These are phyloP conservation scores for Starmerella vitae DNA, from an alignment of 805 yeast species.

Conservation along the genomic window DNA sequence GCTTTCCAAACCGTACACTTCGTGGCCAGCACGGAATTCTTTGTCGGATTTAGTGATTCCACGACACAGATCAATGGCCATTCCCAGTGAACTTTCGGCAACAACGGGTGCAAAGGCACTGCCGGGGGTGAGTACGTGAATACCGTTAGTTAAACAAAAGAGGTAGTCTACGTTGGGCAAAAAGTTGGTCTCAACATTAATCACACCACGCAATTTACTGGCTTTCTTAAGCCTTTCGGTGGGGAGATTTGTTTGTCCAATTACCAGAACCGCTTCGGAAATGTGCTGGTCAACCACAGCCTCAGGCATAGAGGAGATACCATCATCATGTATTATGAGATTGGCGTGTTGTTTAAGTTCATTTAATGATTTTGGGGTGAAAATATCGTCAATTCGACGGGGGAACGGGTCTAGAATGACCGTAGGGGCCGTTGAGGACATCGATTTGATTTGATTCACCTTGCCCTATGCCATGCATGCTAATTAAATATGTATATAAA, in stretches of 20 bases:
- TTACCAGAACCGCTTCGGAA: constrained; percentile 1
- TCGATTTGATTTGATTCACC: too few species aligned
- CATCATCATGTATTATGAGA: constrained; percentile 4
- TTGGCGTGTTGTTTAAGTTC: not conserved
- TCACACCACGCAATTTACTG: constrained; percentile 1
- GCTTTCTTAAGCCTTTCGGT: constrained; percentile 1
- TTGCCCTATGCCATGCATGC: too few species aligned
- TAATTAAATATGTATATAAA: too few species aligned
- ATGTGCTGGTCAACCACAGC: constrained; percentile 1
- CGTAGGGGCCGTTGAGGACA: too few species aligned
- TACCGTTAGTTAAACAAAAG: constrained; percentile 1
- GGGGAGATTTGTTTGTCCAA: constrained; percentile 6
- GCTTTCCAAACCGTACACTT: constrained; percentile 6
- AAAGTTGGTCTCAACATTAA: constrained; percentile 7
- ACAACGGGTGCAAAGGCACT: constrained; percentile 9
- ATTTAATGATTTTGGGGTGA: not conserved
- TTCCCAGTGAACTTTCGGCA: constrained; percentile 7
- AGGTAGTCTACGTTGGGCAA: constrained; percentile 6
- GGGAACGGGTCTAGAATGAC: constrained; percentile 8
- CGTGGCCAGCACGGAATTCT: not conserved
- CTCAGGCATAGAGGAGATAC: constrained; percentile 1
- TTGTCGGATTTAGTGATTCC: constrained; percentile 4
- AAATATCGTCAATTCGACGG: constrained; percentile 2
- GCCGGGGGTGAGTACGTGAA: constrained; percentile 8
- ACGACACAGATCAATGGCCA: constrained; percentile 7